phyloP scores from a whole-genome alignment of 306 rosid species.

The Vigna reflexopilosa region DNA sequence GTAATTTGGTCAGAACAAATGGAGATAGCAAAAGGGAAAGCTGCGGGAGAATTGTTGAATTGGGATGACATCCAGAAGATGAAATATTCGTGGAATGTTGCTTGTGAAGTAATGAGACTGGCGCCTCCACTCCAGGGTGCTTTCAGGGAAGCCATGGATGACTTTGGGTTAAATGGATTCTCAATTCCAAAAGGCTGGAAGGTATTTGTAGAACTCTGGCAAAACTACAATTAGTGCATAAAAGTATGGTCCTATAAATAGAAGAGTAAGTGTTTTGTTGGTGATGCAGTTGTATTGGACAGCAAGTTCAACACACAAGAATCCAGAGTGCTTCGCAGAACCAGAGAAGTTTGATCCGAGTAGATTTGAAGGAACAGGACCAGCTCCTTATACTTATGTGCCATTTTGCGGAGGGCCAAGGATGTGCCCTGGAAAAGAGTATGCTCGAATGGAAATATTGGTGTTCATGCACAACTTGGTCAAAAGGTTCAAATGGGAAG shows the following conservation, averaged over 20 bases:
- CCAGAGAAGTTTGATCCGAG: constrained; percentile 64
- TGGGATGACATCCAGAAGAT: constrained; percentile 80
- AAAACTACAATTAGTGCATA: neutral
- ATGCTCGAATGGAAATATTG: constrained; percentile 19
- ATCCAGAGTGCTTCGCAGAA: constrained; percentile 46
- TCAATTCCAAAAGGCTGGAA: constrained; percentile 86
- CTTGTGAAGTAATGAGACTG: constrained; percentile 70
- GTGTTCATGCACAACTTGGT: constrained; percentile 53
- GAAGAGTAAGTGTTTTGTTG: neutral
- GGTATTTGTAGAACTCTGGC: constrained; percentile 29
- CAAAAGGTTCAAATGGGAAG: constrained; percentile 63
- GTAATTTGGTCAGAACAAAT: constrained; percentile 62
- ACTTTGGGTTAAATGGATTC: constrained; percentile 72
- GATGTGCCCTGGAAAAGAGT: constrained; percentile 23
- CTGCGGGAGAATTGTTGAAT: constrained; percentile 58
- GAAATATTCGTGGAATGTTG: constrained; percentile 85
- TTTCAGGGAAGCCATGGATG: constrained; percentile 71
- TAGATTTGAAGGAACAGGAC: constrained; percentile 69
- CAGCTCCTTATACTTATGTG: constrained; percentile 67
- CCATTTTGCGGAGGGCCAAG: constrained; percentile 50
- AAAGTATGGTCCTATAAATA: too few species aligned
- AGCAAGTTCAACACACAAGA: constrained; percentile 67
- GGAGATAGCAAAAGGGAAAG: constrained; percentile 64
- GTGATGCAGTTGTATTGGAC: constrained; percentile 64
- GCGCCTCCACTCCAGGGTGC: constrained; percentile 78